phyloP scores from a whole-genome alignment of 208 protist species.

The Crithidia sp. region DNA sequence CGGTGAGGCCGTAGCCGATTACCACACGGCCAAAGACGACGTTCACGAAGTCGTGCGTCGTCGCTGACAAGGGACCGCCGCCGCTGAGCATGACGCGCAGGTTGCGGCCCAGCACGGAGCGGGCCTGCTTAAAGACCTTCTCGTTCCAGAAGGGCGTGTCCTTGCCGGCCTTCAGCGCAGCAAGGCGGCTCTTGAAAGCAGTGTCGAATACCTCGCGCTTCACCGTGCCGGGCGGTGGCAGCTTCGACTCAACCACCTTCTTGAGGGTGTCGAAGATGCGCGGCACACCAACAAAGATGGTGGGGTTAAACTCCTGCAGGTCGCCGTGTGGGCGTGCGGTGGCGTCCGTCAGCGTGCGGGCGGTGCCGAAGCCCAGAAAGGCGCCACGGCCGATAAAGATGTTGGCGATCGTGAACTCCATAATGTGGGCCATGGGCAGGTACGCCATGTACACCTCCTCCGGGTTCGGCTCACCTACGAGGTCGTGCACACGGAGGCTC shows the following conservation, averaged over 20 bases:
- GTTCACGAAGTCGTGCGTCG: conserved; percentile 87
- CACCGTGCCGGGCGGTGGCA: conserved; percentile 69
- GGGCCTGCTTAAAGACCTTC: conserved; percentile 72
- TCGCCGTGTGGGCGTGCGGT: conserved; percentile 84
- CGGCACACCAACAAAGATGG: conserved; percentile 82
- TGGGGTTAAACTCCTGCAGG: conserved; percentile 78
- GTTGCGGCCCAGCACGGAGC: conserved; percentile 62
- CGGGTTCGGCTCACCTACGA: conserved; percentile 3
- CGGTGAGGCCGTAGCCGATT: conserved; percentile 91
- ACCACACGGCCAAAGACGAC: conserved; percentile 67
- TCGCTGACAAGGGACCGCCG: conserved; percentile 74
- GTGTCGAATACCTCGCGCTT: conserved; percentile 77
- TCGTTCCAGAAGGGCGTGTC: conserved; percentile 89
- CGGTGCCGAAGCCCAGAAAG: conserved; percentile 74
- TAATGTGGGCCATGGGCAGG: conserved; percentile 93
- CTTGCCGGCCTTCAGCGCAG: conserved; percentile 68
- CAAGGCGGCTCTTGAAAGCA: conserved; percentile 65
- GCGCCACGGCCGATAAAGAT: conserved; percentile 75
- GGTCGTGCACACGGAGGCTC: conserved; percentile 35
- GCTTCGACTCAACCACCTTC: conserved; percentile 74
- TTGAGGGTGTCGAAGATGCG: conserved; percentile 89
- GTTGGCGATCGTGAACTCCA: conserved; percentile 85
- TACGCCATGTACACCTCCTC: conserved; percentile 87
- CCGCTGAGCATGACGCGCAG: conserved; percentile 78
- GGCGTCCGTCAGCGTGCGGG: conserved; percentile 79